Evolutionary conservation across 306 rosid species (phyloP).

Genomic region (Malus fusca): DNA sequence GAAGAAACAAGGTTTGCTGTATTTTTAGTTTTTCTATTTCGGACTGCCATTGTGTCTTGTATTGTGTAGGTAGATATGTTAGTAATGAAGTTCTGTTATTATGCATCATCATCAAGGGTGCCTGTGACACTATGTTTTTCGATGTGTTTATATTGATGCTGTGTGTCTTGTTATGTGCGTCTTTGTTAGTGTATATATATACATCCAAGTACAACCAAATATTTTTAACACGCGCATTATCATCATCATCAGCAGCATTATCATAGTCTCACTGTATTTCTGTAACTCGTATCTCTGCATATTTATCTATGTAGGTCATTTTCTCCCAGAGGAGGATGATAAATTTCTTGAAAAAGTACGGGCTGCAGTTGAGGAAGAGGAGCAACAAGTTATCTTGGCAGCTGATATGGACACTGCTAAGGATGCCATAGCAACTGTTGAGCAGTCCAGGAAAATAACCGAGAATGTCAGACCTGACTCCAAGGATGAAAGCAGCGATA

Average conservation of each 20-base stretch:
- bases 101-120: background rate
- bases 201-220: background rate
- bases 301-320: constrained; percentile 59
- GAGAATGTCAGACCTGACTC: constrained; percentile 30
- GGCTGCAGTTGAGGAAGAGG: constrained; percentile 91
- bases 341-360: constrained; percentile 72
- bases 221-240: background rate
- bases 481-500: constrained; percentile 24
- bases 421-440: constrained; percentile 80
- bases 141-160: too few relatives aligned
- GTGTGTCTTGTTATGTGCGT: too few relatives aligned
- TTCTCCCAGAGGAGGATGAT: constrained; percentile 88
- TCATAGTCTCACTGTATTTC: background rate
- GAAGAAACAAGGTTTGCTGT: constrained; percentile 69
- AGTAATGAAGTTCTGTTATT: background rate
- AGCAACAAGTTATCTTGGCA: constrained; percentile 79
- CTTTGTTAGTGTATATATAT: background rate
- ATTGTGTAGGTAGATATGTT: background rate
- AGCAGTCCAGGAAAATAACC: constrained; percentile 58
- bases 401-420: constrained; percentile 77
- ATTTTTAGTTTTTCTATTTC: background rate
- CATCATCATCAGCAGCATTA: background rate
- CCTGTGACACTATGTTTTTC: background rate
- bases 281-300: background rate
- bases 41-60: background rate